These are phyloP conservation scores for Ceratobasidium theobromae DNA, from an alignment of 1,284 basidiomycete genomes.

Conservation along the genomic window DNA sequence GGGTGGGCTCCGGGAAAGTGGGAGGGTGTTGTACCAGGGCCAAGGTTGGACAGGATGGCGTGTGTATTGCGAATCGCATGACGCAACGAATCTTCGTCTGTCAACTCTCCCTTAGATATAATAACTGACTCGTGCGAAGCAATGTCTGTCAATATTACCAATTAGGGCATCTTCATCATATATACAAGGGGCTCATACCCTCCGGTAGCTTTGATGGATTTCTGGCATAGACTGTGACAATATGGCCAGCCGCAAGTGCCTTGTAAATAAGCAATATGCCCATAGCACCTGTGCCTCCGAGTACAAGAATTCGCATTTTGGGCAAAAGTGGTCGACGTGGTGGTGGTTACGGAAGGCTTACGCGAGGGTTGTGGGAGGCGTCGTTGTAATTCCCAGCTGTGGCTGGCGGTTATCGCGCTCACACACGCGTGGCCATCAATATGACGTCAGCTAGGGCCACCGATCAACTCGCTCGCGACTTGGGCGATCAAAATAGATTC, in stretches of 20 bases:
- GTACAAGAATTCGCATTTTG: constrained; percentile 1
- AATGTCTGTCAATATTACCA: too few relatives aligned
- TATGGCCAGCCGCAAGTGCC: constrained; percentile 9
- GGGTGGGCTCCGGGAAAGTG: constrained; percentile 17
- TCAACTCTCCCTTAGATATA: constrained; percentile 4
- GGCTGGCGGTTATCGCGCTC: neutral
- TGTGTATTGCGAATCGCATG: constrained; percentile 13
- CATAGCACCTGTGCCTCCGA: constrained; percentile 15
- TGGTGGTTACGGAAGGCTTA: neutral
- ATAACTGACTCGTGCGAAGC: constrained; percentile 15
- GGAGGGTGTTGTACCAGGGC: constrained; percentile 18
- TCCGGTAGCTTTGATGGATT: constrained; percentile 14
- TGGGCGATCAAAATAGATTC: neutral
- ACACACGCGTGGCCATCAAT: neutral
- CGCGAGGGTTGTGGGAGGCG: neutral
- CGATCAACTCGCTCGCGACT: too few relatives aligned
- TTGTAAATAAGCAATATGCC: constrained; percentile 11
- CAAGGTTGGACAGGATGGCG: constrained; percentile 19
- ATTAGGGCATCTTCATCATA: too few relatives aligned
- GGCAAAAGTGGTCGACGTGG: neutral
- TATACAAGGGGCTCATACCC: too few relatives aligned
- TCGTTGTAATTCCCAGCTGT: neutral
- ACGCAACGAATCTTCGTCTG: constrained; percentile 12
- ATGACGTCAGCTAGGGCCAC: neutral
- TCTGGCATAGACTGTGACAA: constrained; percentile 14